phyloP scores from a whole-genome alignment of 106 monocot species.

The Amphibolis antarctica region DNA sequence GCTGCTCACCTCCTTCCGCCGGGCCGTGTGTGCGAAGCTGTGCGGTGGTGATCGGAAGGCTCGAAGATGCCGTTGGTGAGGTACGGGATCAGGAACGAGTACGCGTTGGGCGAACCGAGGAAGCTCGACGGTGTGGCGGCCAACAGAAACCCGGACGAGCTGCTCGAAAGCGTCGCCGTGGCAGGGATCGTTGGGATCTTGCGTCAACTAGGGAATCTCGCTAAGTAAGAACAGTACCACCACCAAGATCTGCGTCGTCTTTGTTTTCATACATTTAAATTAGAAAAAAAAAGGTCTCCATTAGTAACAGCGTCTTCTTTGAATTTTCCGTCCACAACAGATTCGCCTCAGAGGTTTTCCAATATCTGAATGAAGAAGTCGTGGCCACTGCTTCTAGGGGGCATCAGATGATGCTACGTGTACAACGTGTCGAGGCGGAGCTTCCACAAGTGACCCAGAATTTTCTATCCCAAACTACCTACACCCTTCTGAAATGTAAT shows the following conservation, averaged over 20 bases:
- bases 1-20: background rate
- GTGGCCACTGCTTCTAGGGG: constrained; percentile 75
- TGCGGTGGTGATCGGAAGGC: background rate
- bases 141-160: constrained; percentile 44
- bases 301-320: background rate
- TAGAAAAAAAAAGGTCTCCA: background rate
- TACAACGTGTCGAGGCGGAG: constrained; percentile 74
- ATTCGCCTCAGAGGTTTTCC: constrained; percentile 90
- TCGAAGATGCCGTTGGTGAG: constrained; percentile 43
- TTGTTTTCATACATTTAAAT: background rate
- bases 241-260: background rate
- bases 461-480: constrained; percentile 38
- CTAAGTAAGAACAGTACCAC: constrained; percentile 39
- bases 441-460: constrained; percentile 57
- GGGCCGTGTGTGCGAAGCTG: background rate
- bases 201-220: constrained; percentile 77
- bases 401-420: constrained; percentile 58
- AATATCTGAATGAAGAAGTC: constrained; percentile 81
- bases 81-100: constrained; percentile 48
- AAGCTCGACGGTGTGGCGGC: constrained; percentile 22
- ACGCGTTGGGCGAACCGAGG: constrained; percentile 39
- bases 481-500: constrained; percentile 25
- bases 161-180: constrained; percentile 71
- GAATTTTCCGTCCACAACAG: constrained; percentile 13
- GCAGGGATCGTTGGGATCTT: constrained; percentile 76